phyloP scores from a whole-genome alignment of 257 asterid species.

The Plantago major region DNA sequence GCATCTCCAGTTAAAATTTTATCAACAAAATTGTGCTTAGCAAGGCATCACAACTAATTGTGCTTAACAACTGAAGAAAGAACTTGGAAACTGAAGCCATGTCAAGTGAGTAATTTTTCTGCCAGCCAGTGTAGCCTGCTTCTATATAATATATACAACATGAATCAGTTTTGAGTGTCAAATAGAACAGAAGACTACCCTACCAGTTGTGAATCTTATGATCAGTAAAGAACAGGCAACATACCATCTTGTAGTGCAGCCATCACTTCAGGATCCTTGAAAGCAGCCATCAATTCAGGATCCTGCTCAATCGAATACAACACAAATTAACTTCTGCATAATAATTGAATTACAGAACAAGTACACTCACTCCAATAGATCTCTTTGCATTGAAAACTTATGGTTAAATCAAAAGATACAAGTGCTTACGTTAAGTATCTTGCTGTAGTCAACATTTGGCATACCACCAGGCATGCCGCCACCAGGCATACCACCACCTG shows the following conservation, averaged over 20 bases:
- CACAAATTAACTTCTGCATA: conserved; percentile 1
- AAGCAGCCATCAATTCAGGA: conserved; percentile 98
- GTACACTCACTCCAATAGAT: no score
- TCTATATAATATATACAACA: no score
- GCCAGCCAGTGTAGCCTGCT: no score
- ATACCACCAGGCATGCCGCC: conserved; percentile 38
- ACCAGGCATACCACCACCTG: conserved; percentile 30
- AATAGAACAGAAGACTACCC: no score
- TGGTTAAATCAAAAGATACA: background rate
- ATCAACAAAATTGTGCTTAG: no score
- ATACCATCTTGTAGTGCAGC: conserved; percentile 99
- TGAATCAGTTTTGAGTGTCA: no score
- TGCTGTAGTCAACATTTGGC: conserved; percentile 66
- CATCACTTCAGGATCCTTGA: conserved; percentile 95
- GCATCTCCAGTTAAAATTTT: no score
- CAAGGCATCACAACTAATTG: background rate
- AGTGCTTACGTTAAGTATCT: conserved; percentile 68
- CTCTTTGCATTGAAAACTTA: no score
- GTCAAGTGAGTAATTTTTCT: no score
- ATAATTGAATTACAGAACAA: no score
- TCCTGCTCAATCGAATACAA: conserved; percentile 51
- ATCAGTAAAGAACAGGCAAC: background rate
- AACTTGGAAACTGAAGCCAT: no score
- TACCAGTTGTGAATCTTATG: no score
- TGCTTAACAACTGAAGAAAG: conserved; percentile 6